phyloP scores from a whole-genome alignment of 305 asterid species.

The Salvia sclarea region DNA sequence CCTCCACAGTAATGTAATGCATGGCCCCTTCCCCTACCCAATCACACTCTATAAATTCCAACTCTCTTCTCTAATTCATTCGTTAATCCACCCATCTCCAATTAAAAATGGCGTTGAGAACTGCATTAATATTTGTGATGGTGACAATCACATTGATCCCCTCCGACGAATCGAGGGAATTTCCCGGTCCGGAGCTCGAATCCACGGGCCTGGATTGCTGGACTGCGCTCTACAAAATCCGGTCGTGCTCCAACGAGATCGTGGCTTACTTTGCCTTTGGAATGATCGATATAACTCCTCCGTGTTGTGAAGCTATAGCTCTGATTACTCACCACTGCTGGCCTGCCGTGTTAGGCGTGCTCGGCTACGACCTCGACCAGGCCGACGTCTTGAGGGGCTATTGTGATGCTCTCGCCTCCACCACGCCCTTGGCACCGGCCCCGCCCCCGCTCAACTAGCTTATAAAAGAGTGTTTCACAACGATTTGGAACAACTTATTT shows the following conservation, averaged over 20 bases:
- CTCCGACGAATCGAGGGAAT: constrained; percentile 20
- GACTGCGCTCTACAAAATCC: constrained; percentile 49
- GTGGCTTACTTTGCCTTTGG: constrained; percentile 46
- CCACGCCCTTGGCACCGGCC: no score
- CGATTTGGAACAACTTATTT: no score
- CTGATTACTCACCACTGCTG: constrained; percentile 56
- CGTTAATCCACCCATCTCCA: not conserved
- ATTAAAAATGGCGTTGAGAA: constrained; percentile 38
- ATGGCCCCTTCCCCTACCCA: constrained; percentile 33
- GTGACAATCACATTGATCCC: constrained; percentile 25
- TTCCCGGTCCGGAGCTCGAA: constrained; percentile 1
- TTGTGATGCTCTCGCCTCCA: constrained; percentile 45
- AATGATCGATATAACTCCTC: constrained; percentile 36
- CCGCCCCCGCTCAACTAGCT: no score
- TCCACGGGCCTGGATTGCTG: constrained; percentile 47
- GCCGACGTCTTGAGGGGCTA: constrained; percentile 53
- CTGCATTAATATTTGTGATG: no score
- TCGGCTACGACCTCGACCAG: constrained; percentile 50
- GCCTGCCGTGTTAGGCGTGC: constrained; percentile 51
- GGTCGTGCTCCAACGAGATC: constrained; percentile 58
- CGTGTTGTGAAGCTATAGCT: constrained; percentile 52
- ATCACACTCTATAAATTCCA: constrained; percentile 24
- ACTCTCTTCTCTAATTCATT: not conserved
- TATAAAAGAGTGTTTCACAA: no score
- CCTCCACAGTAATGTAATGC: constrained; percentile 7